Conservation (phyloP, 2,329 filamentous ascomycete genomes). For the Polytolypa hystricis region DNA sequence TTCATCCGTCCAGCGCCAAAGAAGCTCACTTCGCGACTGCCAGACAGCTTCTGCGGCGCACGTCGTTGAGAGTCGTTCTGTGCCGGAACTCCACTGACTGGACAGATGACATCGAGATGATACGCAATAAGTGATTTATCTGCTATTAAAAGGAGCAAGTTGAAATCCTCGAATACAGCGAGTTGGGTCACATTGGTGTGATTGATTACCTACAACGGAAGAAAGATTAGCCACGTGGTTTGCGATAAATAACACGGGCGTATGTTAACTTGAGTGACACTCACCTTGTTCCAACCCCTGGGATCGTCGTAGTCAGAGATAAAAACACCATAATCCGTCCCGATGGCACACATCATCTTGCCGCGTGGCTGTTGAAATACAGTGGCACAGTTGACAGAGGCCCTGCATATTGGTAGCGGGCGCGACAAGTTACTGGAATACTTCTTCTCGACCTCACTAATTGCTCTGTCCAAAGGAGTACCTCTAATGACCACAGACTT, state of each 20-base stretch:
- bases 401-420: conserved; percentile 68
- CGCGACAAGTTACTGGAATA: conserved; percentile 53
- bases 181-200: conserved; percentile 76
- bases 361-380: conserved; percentile 73
- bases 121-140: conserved; percentile 89
- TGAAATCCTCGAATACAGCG: conserved; percentile 89
- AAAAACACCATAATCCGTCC: conserved; percentile 89
- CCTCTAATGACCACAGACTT: conserved; percentile 72
- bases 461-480: conserved; percentile 83
- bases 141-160: conserved; percentile 78
- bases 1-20: conserved; percentile 97
- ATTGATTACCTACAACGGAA: conserved; percentile 54
- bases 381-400: conserved; percentile 84
- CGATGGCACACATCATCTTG: conserved; percentile 81
- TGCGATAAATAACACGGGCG: not conserved
- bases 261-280: too few species aligned
- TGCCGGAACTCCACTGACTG: conserved; percentile 34
- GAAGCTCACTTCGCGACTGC: conserved; percentile 86
- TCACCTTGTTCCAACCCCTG: conserved; percentile 78
- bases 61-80: conserved; percentile 63
- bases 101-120: conserved; percentile 73
- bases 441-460: conserved; percentile 72
- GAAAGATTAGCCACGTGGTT: conserved; percentile 19
- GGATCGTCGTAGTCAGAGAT: conserved; percentile 82
- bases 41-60: conserved; percentile 81